Conservation (phyloP, 495 filamentous ascomycete species). For the Penicillium cinerascens region DNA sequence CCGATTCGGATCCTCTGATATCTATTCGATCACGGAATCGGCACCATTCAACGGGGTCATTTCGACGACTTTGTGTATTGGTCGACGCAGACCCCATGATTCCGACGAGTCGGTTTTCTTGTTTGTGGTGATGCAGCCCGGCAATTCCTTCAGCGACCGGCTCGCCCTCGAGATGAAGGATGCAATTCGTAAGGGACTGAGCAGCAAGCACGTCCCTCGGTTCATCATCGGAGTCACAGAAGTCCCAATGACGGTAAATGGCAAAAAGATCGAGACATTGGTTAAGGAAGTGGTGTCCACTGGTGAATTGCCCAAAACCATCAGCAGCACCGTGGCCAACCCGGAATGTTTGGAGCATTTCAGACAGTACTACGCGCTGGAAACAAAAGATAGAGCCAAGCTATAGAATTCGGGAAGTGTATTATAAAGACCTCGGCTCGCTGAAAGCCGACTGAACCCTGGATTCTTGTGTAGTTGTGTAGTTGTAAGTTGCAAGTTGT, state of each 20-base stretch:
- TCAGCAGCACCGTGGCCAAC: slow-evolving; percentile 24
- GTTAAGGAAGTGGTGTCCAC: slow-evolving; percentile 68
- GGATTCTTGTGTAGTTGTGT: too few relatives aligned
- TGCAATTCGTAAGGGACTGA: slow-evolving; percentile 57
- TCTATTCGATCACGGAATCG: slow-evolving; percentile 65
- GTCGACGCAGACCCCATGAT: slow-evolving; percentile 61
- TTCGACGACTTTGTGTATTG: slow-evolving; percentile 64
- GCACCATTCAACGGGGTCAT: slow-evolving; percentile 51
- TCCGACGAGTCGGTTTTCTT: slow-evolving; percentile 67
- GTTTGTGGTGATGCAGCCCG: slow-evolving; percentile 66
- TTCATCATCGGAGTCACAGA: slow-evolving; percentile 70
- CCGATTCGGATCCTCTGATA: slow-evolving; percentile 69
- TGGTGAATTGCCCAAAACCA: slow-evolving; percentile 11
- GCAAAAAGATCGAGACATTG: slow-evolving; percentile 76
- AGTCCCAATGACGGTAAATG: slow-evolving; percentile 72
- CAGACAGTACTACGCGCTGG: slow-evolving; percentile 13
- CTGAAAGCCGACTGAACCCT: too few relatives aligned
- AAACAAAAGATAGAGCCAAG: slow-evolving; percentile 6
- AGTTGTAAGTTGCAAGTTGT: too few relatives aligned
- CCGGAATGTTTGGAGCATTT: slow-evolving; percentile 16
- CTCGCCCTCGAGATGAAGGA: slow-evolving; percentile 56
- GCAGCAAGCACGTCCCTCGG: slow-evolving; percentile 66
- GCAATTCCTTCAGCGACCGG: slow-evolving; percentile 45
- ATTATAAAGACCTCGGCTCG: too few relatives aligned
- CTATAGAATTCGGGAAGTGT: slow-evolving; percentile 2